These are phyloP conservation scores for Jatropha podagrica DNA, from an alignment of 441 rosid genomes.

Conservation along the genomic window DNA sequence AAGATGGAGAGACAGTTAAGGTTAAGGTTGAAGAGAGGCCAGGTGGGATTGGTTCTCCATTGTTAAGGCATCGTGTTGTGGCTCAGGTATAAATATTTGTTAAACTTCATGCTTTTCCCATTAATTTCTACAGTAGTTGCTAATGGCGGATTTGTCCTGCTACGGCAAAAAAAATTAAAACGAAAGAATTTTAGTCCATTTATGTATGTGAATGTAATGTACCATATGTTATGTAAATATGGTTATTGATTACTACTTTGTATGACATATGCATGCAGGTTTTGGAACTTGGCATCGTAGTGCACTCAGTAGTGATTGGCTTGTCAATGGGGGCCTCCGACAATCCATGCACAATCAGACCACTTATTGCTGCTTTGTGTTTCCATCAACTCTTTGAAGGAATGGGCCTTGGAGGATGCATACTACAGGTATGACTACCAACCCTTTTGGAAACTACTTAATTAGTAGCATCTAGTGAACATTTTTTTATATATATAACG, in stretches of 20 bases:
- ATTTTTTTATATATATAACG: too few species aligned
- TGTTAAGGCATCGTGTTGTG: slow-evolving; percentile 39
- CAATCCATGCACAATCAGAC: slow-evolving; percentile 40
- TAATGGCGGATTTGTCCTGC: too few species aligned
- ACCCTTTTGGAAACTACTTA: background rate
- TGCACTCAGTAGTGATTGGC: slow-evolving; percentile 53
- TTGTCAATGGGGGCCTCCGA: slow-evolving; percentile 43
- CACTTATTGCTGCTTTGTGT: slow-evolving; percentile 45
- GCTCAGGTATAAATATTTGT: slow-evolving; percentile 30
- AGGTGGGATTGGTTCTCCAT: background rate
- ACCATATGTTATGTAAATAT: too few species aligned
- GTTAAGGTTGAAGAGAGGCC: background rate
- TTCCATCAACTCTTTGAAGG: slow-evolving; percentile 59
- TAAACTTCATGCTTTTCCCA: too few species aligned
- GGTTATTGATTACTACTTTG: background rate
- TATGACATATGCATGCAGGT: slow-evolving; percentile 24
- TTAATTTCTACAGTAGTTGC: too few species aligned
- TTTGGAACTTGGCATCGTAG: slow-evolving; percentile 47
- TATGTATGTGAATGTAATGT: too few species aligned
- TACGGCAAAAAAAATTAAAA: too few species aligned
- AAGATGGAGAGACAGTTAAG: background rate
- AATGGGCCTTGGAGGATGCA: slow-evolving; percentile 50
- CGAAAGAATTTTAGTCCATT: too few species aligned
- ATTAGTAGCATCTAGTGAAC: too few species aligned
- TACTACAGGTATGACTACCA: slow-evolving; percentile 17